Base-by-base conservation (phyloP, 257 asterid genomes). In the Fraxinus cuspidata region DNA sequence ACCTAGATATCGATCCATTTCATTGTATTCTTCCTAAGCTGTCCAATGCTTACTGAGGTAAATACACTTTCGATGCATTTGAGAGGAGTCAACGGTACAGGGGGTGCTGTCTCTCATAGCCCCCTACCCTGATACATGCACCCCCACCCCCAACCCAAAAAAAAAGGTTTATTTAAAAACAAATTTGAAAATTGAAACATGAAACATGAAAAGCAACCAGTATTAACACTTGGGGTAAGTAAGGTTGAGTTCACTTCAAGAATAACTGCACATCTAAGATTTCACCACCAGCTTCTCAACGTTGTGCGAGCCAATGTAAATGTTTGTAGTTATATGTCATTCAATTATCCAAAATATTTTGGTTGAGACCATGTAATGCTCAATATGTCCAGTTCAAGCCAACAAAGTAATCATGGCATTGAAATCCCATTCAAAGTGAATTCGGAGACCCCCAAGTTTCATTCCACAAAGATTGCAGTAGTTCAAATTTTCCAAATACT, bases 171-270 rank as follows among this genome's bases (percentile, higher is more conserved):
- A n/a, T 7, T 56, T 29, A 35, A 5, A 69, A 23, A 44, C 31
- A 28, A 27, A 44, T 27, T 27, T 67, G 21, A n/a, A n/a, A n/a
- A n/a, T n/a, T n/a, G n/a, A n/a, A n/a, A n/a, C n/a, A n/a, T n/a
- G n/a, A 63, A n/a, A 63, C 18, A 28, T 71, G 67, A 42, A 21
- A 58, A 66, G 32, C 75, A 75, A 78, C 40, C 16, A 58, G 42
- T 27, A 56, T 9, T 56, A n/a, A 60, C 69, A 44, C 71, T 68
- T 82, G 63, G 28, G 16, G 21, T 51, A 68, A 40, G 5, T 31
- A 65, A 60, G 7, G 27, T 72, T 49, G 70, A 40, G 29, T 68
- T 60, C 42, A 79, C 21, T 83, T 58, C 72, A 69, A 32, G 64
- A 53, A 40, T 35, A 51, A 49, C 42, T 23, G 7, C 65, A 60